Conservation (phyloP, 129 eudicot species). For the Arctium lappa region DNA sequence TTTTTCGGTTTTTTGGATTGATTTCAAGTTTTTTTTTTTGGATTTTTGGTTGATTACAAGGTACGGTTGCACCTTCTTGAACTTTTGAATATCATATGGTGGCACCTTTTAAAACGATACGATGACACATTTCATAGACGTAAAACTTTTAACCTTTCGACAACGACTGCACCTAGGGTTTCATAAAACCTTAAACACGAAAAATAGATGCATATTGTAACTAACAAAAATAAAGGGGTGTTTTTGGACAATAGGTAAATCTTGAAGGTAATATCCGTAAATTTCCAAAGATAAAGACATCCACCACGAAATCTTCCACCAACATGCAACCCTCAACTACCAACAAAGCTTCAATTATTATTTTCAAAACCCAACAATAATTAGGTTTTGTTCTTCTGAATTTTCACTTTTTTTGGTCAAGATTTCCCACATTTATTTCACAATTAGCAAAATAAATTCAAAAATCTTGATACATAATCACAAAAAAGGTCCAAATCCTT, state of each 20-base stretch:
- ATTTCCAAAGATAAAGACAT: slow-evolving; percentile 12
- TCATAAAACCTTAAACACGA: not conserved
- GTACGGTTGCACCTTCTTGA: too few relatives aligned
- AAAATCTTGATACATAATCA: slow-evolving; percentile 7
- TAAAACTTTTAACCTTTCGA: too few relatives aligned
- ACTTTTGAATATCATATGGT: too few relatives aligned
- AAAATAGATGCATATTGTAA: not conserved
- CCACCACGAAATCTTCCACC: slow-evolving; percentile 25
- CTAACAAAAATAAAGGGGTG: not conserved
- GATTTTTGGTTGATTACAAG: too few relatives aligned
- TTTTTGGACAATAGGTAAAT: not conserved
- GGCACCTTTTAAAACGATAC: too few relatives aligned
- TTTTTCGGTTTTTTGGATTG: too few relatives aligned
- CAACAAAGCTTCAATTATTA: not conserved
- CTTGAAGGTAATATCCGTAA: slow-evolving; percentile 12
- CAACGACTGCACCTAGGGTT: too few relatives aligned
- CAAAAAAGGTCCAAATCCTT: not conserved
- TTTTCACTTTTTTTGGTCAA: not conserved
- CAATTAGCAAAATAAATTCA: slow-evolving; percentile 12
- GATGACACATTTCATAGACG: too few relatives aligned
- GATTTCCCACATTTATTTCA: slow-evolving; percentile 17
- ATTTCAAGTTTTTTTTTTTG: too few relatives aligned
- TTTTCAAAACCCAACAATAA: slow-evolving; percentile 16
- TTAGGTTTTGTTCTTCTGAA: slow-evolving; percentile 27
- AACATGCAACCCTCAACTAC: slow-evolving; percentile 25